Conservation (phyloP, 768 basidiomycete species). For the Mycena polygramma region DNA sequence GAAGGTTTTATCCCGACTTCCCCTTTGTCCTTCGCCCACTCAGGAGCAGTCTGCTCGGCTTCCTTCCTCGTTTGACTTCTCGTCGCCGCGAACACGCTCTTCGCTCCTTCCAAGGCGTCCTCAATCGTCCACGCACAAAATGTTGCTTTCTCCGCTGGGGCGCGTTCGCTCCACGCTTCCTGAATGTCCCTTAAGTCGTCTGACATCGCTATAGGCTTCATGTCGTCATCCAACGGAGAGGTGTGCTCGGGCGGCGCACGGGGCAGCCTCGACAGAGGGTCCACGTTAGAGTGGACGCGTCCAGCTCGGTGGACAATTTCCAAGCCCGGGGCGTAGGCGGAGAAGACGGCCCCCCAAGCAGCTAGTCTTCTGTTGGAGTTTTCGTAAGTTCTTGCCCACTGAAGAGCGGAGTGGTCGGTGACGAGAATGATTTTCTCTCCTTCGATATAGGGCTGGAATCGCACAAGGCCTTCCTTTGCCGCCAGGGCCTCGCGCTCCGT, state of each 20-base stretch:
- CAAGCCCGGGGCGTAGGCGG: constrained; percentile 12
- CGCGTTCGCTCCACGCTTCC: neutral
- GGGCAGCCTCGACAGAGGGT: constrained; percentile 6
- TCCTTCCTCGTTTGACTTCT: neutral
- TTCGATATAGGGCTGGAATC: constrained; percentile 47
- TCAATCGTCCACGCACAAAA: neutral
- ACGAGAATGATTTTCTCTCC: constrained; percentile 39
- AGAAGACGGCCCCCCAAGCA: constrained; percentile 44
- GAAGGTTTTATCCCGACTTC: too few species aligned
- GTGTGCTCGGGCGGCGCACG: neutral
- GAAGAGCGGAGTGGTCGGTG: constrained; percentile 23
- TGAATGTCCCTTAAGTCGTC: neutral
- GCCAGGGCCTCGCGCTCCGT: constrained; percentile 47
- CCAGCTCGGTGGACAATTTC: constrained; percentile 16
- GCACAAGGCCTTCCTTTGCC: constrained; percentile 42
- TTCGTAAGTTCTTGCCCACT: constrained; percentile 26
- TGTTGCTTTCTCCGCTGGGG: neutral
- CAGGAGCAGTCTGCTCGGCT: neutral
- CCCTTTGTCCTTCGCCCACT: too few species aligned
- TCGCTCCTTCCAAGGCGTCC: neutral
- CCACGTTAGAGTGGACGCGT: constrained; percentile 14
- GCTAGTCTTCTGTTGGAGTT: constrained; percentile 32
- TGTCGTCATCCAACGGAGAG: neutral
- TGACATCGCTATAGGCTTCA: neutral
- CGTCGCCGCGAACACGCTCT: neutral